Base-by-base conservation (phyloP, 129 eudicot genomes). In the Flaveria linearis region DNA sequence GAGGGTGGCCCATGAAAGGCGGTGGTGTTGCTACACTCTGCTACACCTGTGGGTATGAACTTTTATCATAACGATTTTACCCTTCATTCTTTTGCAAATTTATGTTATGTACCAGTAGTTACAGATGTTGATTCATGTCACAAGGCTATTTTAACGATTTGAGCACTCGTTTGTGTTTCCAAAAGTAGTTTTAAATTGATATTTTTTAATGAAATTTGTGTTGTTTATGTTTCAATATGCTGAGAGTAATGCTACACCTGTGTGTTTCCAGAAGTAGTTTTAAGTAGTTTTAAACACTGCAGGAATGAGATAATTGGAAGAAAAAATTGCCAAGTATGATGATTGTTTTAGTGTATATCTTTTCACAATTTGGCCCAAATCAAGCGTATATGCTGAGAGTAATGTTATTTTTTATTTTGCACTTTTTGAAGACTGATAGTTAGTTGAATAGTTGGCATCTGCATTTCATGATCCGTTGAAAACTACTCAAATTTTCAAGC, bases 11-110 rank as follows among this genome's bases (percentile, higher is more conserved):
- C 69, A 74, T 90, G 89, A 90, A 87, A 84, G 84, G 86, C 47
- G 96, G 96, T 60, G 91, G 90, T 64, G 78, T 82, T 78, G 89
- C 96, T 69, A 78, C 56, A 47, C 93, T 90, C 58, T 90, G 96
- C 74, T 76, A 41, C 78, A 68, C 72, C 57, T 90, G 96, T 85
- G 96, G 96, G 96, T 90, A 76, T 62, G 73, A 0, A 12, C 2
- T 68, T 68, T 73, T 68, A 53, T 68, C 11, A 0, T 39, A 3
- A 82, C 58, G 13, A 47, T 85, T 66, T 76, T 84, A 39, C 63
- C 67, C 76, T 71, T 70, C 53, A 17, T 28, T 20, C 68, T 47
- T 16, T 41, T 63, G n/a, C 28, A 63, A 73, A 52, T 68, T 74
- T 33, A 36, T 20, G 30, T 33, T 25, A 8, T 60, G 68, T 42